Evolutionary conservation across 208 protist species (phyloP), one percentile per base, ranked within the genome.

Genomic region (Balamuthia mandrillaris): DNA sequence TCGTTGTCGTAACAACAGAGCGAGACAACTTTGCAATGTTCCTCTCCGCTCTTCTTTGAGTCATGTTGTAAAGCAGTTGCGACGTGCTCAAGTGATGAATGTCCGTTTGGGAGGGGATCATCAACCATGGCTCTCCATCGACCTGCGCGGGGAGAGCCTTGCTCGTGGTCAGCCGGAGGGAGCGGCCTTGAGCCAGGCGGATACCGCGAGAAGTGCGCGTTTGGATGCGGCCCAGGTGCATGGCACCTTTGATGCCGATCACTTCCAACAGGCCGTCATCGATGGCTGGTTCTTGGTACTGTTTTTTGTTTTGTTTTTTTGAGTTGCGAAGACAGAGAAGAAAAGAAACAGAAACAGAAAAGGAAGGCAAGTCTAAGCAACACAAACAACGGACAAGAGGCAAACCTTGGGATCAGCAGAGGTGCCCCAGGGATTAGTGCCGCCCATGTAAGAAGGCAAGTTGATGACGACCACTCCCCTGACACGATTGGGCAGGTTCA

Each of bases 81-180:
- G 68, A 42, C 68, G 52, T 42, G 45, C 58, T 58, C 24, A n/a
- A n/a, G 24, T 58, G 42, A 29, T 24, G 52, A 49, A 78, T 78
- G 44, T 42, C 42, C 44, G 58, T 49, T 14, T 24, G 37, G 24
- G 45, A 42, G 27, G 58, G 45, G 6, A 49, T 49, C 68, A 78
- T 78, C 68, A 78, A 60, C 68, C 68, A 78, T 16, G 68, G 68
- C 68, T 78, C 68, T 27, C 68, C 68, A 7, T 78, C 68, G 27
- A 78, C 68, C 45, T 78, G 68, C 3, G 68, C 68, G 12, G 68
- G 68, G 45, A 78, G 24, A 33, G 68, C 45, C 7, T 31, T 42
- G 18, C 45, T 54, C 29, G 58, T 49, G 24, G 68, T 78, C 42
- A 78, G 24, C 47, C 27, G n/a, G 44, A 78, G 37, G 29, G 68